A percentile compares a stretch with the other conserved stretches of the same genome.
phyloP scores from a whole-genome alignment of 129 eudicot genomes.

The Chrysanthemum seticuspe region DNA sequence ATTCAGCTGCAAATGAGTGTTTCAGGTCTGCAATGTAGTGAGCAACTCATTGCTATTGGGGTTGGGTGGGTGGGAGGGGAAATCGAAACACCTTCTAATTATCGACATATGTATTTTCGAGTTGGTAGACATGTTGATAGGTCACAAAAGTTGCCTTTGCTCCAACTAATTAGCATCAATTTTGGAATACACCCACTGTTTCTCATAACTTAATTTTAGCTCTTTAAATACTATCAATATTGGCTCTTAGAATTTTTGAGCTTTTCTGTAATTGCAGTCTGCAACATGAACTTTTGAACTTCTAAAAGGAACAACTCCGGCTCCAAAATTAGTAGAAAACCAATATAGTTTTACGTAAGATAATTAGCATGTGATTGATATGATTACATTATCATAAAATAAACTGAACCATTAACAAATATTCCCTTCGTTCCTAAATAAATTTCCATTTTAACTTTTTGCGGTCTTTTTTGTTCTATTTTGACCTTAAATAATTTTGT shows the following conservation, averaged over 20 bases:
- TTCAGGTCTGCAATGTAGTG: too few species aligned
- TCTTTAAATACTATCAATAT: background rate
- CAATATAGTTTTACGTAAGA: background rate
- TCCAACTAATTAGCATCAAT: slow-evolving; percentile 7
- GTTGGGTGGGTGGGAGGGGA: background rate
- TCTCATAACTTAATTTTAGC: background rate
- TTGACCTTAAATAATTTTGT: too few species aligned
- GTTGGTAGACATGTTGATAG: slow-evolving; percentile 14
- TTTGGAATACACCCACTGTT: slow-evolving; percentile 7
- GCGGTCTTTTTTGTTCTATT: too few species aligned
- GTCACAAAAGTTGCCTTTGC: slow-evolving; percentile 10
- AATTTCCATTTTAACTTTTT: too few species aligned
- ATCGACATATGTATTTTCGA: background rate
- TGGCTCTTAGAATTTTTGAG: background rate
- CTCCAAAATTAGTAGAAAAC: slow-evolving; percentile 4
- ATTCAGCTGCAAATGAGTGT: too few species aligned
- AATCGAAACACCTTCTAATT: slow-evolving; percentile 21
- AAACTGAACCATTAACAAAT: too few species aligned
- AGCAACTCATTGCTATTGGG: too few species aligned
- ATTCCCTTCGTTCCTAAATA: too few species aligned
- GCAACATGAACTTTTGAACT: slow-evolving; percentile 15
- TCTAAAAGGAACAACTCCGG: background rate
- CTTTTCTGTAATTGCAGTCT: background rate
- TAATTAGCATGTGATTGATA: too few species aligned
- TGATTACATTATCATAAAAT: too few species aligned